Evolutionary conservation across 2,329 filamentous ascomycete genomes (phyloP).

Genomic region (Corniculantispora saksenae): DNA sequence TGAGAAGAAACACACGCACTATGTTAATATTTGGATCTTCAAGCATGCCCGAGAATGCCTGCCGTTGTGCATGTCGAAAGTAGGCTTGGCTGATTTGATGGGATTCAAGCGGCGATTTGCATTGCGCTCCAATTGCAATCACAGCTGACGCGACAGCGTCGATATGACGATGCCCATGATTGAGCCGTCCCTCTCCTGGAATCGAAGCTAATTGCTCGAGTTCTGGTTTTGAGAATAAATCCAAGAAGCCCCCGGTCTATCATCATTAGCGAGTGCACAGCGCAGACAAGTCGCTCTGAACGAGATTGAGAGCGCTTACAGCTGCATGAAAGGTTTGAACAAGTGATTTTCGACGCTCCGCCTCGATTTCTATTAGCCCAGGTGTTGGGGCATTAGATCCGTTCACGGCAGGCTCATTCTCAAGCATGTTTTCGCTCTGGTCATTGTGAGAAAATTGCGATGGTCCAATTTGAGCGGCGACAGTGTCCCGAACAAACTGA

Average conservation of each 20-base stretch:
- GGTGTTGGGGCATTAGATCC: slow-evolving; percentile 4
- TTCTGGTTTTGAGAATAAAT: slow-evolving; percentile 12
- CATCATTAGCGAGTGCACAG: neutral
- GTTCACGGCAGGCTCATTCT: slow-evolving; percentile 37
- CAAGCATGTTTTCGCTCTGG: slow-evolving; percentile 54
- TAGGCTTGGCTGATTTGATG: slow-evolving; percentile 37
- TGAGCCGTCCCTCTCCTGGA: neutral
- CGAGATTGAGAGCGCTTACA: neutral
- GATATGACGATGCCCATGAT: neutral
- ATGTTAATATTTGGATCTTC: slow-evolving; percentile 55
- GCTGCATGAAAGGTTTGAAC: neutral
- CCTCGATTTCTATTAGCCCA: slow-evolving; percentile 7
- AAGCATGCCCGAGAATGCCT: slow-evolving; percentile 52
- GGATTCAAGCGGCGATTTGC: slow-evolving; percentile 30
- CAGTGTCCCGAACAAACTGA: slow-evolving; percentile 50
- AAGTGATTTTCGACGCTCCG: neutral
- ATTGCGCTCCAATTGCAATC: slow-evolving; percentile 56
- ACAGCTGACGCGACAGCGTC: slow-evolving; percentile 40
- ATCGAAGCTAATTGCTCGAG: slow-evolving; percentile 7
- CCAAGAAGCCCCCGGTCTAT: slow-evolving; percentile 17
- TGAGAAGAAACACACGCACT: slow-evolving; percentile 53
- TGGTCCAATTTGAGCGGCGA: slow-evolving; percentile 53
- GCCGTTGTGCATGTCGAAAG: slow-evolving; percentile 49
- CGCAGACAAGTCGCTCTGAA: too few relatives aligned
- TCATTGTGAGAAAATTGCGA: slow-evolving; percentile 55